Evolutionary conservation across 2,329 filamentous ascomycete species (phyloP).

Genomic region (Talaromyces pinophilus): DNA sequence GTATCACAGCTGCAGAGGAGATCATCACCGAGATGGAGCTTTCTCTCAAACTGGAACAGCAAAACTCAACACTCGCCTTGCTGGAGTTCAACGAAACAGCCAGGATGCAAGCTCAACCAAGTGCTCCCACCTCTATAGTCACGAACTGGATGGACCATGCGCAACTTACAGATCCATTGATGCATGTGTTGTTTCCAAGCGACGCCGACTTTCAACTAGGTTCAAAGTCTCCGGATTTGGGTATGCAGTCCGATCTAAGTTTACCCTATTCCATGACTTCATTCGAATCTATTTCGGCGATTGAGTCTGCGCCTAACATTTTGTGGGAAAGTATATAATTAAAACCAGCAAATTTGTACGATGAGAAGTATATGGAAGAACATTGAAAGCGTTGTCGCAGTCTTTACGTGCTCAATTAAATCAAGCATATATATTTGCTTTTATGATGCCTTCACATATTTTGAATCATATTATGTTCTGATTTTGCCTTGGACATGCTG

Average conservation of each 20-base stretch:
- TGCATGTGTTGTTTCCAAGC: not conserved
- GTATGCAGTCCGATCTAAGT: not conserved
- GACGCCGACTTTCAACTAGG: not conserved
- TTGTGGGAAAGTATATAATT: not conserved
- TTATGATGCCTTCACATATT: not conserved
- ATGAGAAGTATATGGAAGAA: not conserved
- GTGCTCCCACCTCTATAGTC: not conserved
- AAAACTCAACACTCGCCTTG: not conserved
- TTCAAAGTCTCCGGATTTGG: not conserved
- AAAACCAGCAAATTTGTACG: not conserved
- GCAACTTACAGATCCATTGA: not conserved
- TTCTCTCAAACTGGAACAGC: not conserved
- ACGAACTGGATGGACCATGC: not conserved
- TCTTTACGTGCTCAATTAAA: not conserved
- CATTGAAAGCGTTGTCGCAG: not conserved
- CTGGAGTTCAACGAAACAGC: not conserved
- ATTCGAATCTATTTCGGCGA: not conserved
- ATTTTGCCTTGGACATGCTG: not conserved
- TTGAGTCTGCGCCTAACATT: not conserved
- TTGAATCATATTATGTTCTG: no score
- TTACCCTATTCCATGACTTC: not conserved
- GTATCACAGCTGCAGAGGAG: not conserved
- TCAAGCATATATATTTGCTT: not conserved
- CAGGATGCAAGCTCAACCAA: not conserved
- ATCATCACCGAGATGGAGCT: not conserved